Evolutionary conservation across 164 flowering plant genomes (phyloP).

Genomic region (Sedum album): DNA sequence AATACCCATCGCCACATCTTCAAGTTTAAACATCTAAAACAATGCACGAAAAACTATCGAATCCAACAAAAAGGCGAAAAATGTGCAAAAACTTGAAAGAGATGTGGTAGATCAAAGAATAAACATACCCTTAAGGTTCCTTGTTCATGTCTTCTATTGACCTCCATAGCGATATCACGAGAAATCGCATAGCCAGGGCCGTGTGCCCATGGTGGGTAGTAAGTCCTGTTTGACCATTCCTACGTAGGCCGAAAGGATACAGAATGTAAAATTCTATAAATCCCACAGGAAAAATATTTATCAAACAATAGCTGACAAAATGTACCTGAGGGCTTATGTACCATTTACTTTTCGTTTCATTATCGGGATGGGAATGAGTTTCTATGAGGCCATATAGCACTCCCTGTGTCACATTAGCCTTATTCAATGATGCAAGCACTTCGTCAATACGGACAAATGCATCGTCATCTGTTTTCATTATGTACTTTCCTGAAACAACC

Average conservation of each 20-base stretch:
- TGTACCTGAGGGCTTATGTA: conserved; percentile 38
- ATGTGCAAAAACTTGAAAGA: too few species aligned
- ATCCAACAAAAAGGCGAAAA: too few species aligned
- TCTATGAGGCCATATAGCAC: conserved; percentile 88
- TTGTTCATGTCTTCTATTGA: conserved; percentile 38
- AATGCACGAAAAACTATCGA: too few species aligned
- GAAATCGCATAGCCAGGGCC: conserved; percentile 98
- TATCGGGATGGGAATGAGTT: conserved; percentile 72
- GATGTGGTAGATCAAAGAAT: not conserved
- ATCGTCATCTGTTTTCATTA: conserved; percentile 99
- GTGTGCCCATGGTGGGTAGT: conserved; percentile 98
- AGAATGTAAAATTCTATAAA: too few species aligned
- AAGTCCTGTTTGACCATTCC: conserved; percentile 82
- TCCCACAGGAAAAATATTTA: too few species aligned
- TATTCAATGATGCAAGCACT: conserved; percentile 50
- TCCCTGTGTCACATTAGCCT: conserved; percentile 47
- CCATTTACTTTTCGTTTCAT: conserved; percentile 90
- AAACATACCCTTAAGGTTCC: conserved; percentile 60
- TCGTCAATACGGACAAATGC: conserved; percentile 96
- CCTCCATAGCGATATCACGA: conserved; percentile 59
- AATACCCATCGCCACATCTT: conserved; percentile 99
- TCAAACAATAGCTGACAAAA: too few species aligned
- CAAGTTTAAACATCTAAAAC: conserved; percentile 98
- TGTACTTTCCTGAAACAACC: conserved; percentile 70
- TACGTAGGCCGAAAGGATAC: too few species aligned